Base-by-base conservation (phyloP, 371 early-diverging fungal genomes). In the Funneliformis caledonium region DNA sequence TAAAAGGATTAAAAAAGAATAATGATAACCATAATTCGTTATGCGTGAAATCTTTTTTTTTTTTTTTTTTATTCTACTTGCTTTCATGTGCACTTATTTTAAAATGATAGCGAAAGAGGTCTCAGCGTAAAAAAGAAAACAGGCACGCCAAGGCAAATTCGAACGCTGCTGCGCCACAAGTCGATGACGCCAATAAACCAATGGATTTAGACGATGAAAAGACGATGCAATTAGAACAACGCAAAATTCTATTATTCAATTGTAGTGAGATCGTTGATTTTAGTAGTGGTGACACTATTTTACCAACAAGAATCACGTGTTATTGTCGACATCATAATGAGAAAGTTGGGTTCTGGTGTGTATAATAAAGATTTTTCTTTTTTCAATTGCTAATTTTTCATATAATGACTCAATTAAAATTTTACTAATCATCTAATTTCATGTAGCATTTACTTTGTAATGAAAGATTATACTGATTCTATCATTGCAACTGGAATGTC, bases 311-410 rank as follows among this genome's bases (percentile, higher is more conserved):
- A 42, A 96, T 98, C 82, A 97, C 97, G 9, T 97, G 98, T 87
- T 97, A 97, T 84, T 97, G 97, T 85, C 88, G 98, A 37, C 98
- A 97, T 82, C 97, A 97, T 82, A 90, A 92, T 81, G 98, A 97
- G 83, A 93, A 95, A 87, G 84, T 92, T 4, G 98, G 98, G 1
- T 97, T 97, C 83, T 94, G 77, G 77, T 77, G 14, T 16, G 62
- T 61, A 61, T 62, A 31, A 52, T 45, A 37, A 43, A 69, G 8
- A 19, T 43, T n/a, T 72, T 43, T 52, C 12, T 31, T 5, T 22
- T 50, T 72, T 11, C 16, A 50, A 48, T 26, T 43, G 3, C 45
- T 37, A 37, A 37, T 37, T 47, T 56, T 19, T 19, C 6, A 16
- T 56, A 56, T 16, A 19, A 56, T 14, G 56, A 16, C 16, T 16